Percentiles rank a stretch among this genome's conserved stretches.
These are phyloP conservation scores for Aspergillus arachidicola DNA, from an alignment of 2,329 filamentous ascomycete genomes.

Conservation along the genomic window DNA sequence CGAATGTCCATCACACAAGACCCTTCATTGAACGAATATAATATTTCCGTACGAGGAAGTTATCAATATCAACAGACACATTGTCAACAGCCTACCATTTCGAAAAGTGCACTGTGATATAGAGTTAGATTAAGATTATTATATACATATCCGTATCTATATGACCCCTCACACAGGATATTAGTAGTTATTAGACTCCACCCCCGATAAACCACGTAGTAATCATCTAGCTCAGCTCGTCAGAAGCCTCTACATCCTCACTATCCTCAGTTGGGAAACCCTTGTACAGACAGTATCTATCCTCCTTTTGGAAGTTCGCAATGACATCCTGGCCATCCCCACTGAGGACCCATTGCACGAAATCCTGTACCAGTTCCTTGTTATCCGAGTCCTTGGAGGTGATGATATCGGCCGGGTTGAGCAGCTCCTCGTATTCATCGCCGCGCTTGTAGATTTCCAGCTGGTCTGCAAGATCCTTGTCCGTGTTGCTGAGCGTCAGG, in stretches of 20 bases:
- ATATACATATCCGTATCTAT: too few species aligned
- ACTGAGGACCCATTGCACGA: slow-evolving; percentile 45
- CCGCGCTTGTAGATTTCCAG: slow-evolving; percentile 35
- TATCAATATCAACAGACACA: not conserved
- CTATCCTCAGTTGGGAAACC: not conserved
- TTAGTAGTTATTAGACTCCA: not conserved
- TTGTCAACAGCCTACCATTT: not conserved
- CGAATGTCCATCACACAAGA: too few species aligned
- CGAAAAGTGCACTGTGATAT: not conserved
- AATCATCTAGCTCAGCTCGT: not conserved
- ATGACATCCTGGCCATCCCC: slow-evolving; percentile 41
- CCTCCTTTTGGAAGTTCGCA: slow-evolving; percentile 39
- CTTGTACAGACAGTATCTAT: slow-evolving; percentile 4
- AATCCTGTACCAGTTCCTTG: slow-evolving; percentile 36
- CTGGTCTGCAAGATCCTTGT: slow-evolving; percentile 34
- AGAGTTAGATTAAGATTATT: not conserved
- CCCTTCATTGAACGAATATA: too few species aligned
- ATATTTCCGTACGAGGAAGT: too few species aligned
- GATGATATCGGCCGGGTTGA: slow-evolving; percentile 50
- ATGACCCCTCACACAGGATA: too few species aligned
- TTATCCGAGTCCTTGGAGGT: slow-evolving; percentile 41
- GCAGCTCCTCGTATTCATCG: slow-evolving; percentile 39
- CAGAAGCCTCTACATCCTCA: not conserved
- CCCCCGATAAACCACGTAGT: not conserved
- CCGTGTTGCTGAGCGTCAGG: slow-evolving; percentile 35